phyloP scores from a whole-genome alignment of 2,329 filamentous ascomycete species.

The Chrysoporthe deuterocubensis region DNA sequence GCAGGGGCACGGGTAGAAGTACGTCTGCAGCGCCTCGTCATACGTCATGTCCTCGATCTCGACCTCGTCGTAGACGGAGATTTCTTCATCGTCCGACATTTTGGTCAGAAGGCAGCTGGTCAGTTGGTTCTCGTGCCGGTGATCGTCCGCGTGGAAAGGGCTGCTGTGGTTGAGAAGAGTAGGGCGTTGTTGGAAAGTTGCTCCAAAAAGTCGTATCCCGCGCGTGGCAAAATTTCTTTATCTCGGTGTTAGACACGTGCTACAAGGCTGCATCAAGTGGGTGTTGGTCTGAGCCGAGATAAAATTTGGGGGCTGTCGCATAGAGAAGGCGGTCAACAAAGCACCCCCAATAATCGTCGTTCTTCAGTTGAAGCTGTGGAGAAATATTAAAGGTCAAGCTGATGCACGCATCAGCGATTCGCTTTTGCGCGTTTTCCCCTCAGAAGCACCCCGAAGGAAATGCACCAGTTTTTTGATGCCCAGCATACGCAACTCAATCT shows the following conservation, averaged over 20 bases:
- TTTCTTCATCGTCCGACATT: conserved; percentile 65
- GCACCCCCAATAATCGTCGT: neutral
- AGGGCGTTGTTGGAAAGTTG: neutral
- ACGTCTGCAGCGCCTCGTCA: conserved; percentile 80
- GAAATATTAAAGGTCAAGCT: too few species aligned
- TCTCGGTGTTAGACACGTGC: neutral
- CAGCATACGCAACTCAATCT: too few species aligned
- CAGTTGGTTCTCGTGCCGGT: neutral
- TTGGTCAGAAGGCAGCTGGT: conserved; percentile 26
- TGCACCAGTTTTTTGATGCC: too few species aligned
- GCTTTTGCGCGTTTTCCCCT: too few species aligned
- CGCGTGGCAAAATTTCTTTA: conserved; percentile 18
- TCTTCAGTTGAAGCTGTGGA: too few species aligned
- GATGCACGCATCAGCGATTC: too few species aligned
- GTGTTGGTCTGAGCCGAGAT: neutral
- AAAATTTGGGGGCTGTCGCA: neutral
- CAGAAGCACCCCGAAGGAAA: too few species aligned
- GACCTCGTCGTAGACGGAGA: conserved; percentile 93
- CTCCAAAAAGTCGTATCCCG: conserved; percentile 6
- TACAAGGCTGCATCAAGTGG: neutral
- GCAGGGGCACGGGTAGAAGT: conserved; percentile 96
- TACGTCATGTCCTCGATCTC: conserved; percentile 99
- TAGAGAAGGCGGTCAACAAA: neutral
- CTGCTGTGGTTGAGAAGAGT: neutral
- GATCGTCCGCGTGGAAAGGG: too few species aligned